phyloP scores from a whole-genome alignment of 192 early-diverging fungal genomes.

The Thoreauomyces humboldtii region DNA sequence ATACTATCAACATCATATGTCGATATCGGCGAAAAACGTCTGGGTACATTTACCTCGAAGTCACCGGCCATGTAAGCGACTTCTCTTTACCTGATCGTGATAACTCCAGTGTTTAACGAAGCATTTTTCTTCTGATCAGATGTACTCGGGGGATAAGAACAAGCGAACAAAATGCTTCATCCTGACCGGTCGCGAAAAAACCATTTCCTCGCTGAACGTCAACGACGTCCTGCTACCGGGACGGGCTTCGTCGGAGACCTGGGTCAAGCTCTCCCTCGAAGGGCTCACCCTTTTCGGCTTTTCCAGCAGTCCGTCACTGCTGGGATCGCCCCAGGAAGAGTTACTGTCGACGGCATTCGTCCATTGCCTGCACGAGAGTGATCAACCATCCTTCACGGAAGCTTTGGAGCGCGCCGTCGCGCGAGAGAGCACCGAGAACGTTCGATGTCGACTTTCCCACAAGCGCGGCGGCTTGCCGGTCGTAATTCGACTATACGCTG shows the following conservation, averaged over 20 bases:
- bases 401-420: not conserved
- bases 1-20: constrained; percentile 57
- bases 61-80: constrained; percentile 52
- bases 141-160: constrained; percentile 51
- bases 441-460: constrained; percentile 10
- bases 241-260: constrained; percentile 45
- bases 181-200: constrained; percentile 54
- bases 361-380: constrained; percentile 8
- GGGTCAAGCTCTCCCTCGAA: constrained; percentile 59
- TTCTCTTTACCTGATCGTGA: not conserved
- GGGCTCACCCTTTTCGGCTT: constrained; percentile 50
- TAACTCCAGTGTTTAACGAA: not conserved
- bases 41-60: constrained; percentile 66
- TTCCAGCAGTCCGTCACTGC: constrained; percentile 1
- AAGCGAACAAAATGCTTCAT: constrained; percentile 70
- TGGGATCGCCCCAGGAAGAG: constrained; percentile 21
- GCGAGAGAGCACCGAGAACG: not conserved
- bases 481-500: constrained; percentile 11
- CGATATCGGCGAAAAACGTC: constrained; percentile 55
- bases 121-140: constrained; percentile 20
- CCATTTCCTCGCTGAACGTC: constrained; percentile 40
- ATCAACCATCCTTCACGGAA: constrained; percentile 3
- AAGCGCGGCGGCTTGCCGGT: constrained; percentile 6
- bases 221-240: constrained; percentile 31
- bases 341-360: constrained; percentile 4